Evolutionary conservation across 352 stramenopile species (phyloP).

Genomic region (Phytophthora podocarpi): DNA sequence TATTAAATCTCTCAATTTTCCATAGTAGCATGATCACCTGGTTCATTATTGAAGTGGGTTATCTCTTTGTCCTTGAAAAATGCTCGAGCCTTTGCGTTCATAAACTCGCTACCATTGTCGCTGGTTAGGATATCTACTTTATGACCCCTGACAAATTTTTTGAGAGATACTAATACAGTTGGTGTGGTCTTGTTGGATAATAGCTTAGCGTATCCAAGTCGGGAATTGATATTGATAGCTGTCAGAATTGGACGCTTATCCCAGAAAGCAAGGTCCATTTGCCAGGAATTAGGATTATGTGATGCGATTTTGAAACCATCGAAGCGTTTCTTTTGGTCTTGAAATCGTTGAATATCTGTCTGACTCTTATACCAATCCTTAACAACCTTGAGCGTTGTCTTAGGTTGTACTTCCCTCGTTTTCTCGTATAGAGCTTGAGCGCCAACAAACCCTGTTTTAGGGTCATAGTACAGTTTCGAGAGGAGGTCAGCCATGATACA

Average conservation of each 20-base stretch:
- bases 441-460: slow-evolving; percentile 30
- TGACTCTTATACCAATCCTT: background rate
- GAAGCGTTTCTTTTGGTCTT: background rate
- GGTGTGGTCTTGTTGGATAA: slow-evolving; percentile 41
- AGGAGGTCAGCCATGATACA: slow-evolving; percentile 21
- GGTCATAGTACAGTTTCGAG: slow-evolving; percentile 32
- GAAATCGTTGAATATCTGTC: background rate
- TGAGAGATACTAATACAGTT: slow-evolving; percentile 35
- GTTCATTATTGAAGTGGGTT: too few species aligned
- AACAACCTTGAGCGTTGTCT: too few species aligned
- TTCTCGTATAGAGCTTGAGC: slow-evolving; percentile 30
- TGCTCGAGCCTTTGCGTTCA: too few species aligned
- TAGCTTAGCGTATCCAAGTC: slow-evolving; percentile 45
- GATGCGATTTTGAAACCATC: background rate
- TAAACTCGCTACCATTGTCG: too few species aligned
- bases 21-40: too few species aligned
- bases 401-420: slow-evolving; percentile 11
- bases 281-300: background rate
- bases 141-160: too few species aligned
- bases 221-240: too few species aligned
- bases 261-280: background rate
- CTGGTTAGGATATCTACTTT: too few species aligned
- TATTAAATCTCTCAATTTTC: too few species aligned
- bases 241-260: background rate
- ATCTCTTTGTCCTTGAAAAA: too few species aligned